Base-by-base conservation (phyloP, 257 asterid genomes). In the Lavandula angustifolia region DNA sequence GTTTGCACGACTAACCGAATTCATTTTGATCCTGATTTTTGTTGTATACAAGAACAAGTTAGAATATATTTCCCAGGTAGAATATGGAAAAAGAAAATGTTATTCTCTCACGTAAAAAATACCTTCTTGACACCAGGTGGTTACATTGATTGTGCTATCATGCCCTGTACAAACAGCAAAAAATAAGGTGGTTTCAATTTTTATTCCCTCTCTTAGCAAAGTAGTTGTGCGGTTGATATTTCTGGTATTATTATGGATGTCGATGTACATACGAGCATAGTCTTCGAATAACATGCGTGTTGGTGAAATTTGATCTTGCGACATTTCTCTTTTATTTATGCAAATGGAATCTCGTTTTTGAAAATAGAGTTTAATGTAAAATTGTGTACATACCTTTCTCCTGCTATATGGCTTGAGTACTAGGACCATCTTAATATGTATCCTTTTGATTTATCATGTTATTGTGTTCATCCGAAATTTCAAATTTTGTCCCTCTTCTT, bases 11-110 rank as follows among this genome's bases (percentile, higher is more conserved):
- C 65, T 64, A 71, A 66, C 69, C 13, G 50, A 50, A 60, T 40
- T 66, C 60, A 60, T 68, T 71, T 66, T 56, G 49, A 37, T 57
- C 63, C 70, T 34, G 62, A 71, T 70, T 59, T 62, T 58, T 63
- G 75, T 68, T 75, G 69, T 56, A 76, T 60, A 53, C 75, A 50
- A 57, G 44, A 62, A 55, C 46, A 22, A 37, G 57, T 41, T 27
- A 22, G 1, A 22, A 22, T 22, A 22, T 22, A 0, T 22, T 22
- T 22, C 27, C 27, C 27, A 22, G 27, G 27, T 22, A n/a, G 64
- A 52, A 18, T 52, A 37, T 60, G 33, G 42, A 43, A 33, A 37
- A n/a, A 47, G 27, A n/a, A 50, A 52, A 71, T 29, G 41, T 56
- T 31, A 13, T 44, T 44, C n/a, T n/a, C n/a, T n/a, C n/a, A n/a